A percentile compares a stretch with the other conserved stretches of the same genome.
phyloP scores from a whole-genome alignment of 805 yeast species.

The Candida boleticola region DNA sequence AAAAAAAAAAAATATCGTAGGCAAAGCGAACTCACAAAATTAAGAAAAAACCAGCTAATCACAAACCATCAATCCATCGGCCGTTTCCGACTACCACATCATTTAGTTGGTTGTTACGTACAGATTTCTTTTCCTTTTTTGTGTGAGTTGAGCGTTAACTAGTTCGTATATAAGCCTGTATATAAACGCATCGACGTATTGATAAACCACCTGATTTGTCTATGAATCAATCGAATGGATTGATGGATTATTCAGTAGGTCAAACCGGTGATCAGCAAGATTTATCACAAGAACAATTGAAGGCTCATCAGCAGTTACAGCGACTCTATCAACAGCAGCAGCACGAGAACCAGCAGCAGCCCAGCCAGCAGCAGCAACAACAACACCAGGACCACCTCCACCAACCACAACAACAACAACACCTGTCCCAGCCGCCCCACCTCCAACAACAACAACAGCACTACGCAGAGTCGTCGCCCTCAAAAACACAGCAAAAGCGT shows the following conservation, averaged over 20 bases:
- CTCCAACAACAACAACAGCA: conserved; percentile 21
- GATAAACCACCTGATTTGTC: too few species aligned
- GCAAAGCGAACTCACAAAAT: too few species aligned
- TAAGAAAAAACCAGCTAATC: too few species aligned
- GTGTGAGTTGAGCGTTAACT: not conserved
- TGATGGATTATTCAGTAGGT: conserved; percentile 4
- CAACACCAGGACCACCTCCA: conserved; percentile 18
- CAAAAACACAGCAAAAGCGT: conserved; percentile 32
- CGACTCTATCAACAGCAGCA: not conserved
- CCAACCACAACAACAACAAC: conserved; percentile 15
- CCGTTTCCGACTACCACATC: too few species aligned
- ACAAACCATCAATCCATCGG: too few species aligned
- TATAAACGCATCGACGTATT: too few species aligned
- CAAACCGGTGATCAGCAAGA: conserved; percentile 9
- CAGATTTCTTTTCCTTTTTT: too few species aligned
- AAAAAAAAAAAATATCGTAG: too few species aligned
- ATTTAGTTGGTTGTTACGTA: too few species aligned
- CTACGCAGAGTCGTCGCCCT: conserved; percentile 6
- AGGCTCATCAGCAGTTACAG: conserved; percentile 1
- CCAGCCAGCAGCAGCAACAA: conserved; percentile 11
- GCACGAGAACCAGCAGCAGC: not conserved
- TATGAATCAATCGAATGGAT: conserved; percentile 5
- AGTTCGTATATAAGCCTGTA: not conserved
- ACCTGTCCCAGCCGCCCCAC: conserved; percentile 15
- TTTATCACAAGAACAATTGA: conserved; percentile 15